Conservation (phyloP, 2,329 filamentous ascomycete species). For the Elsinoe australis region DNA sequence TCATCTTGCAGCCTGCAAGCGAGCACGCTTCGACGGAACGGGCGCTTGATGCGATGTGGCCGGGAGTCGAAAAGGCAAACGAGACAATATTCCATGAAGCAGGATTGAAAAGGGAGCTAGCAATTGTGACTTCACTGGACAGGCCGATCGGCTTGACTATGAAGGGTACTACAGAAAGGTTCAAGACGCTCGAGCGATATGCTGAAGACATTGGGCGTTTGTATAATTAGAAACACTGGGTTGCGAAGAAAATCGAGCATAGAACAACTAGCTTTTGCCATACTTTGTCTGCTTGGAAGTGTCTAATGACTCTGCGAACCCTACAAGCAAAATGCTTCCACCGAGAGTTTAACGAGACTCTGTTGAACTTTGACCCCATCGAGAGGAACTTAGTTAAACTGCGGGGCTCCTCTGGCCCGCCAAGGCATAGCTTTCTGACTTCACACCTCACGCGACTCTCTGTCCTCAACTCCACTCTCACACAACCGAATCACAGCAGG, state of each 20-base stretch:
- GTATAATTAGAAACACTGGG: not conserved
- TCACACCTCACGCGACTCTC: not conserved
- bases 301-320: no score
- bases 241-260: not conserved
- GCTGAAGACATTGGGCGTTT: constrained; percentile 13
- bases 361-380: not conserved
- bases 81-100: constrained; percentile 18
- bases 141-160: constrained; percentile 18
- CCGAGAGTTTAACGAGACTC: not conserved
- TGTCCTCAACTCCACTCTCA: not conserved
- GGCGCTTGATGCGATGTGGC: constrained; percentile 17
- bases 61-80: constrained; percentile 19
- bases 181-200: constrained; percentile 19
- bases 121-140: constrained; percentile 18
- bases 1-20: constrained; percentile 18
- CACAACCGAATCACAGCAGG: no score
- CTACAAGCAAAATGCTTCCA: no score
- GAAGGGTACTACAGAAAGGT: constrained; percentile 19
- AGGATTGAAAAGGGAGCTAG: constrained; percentile 17
- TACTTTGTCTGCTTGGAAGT: not conserved
- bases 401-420: no score
- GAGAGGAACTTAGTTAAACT: no score
- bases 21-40: not conserved
- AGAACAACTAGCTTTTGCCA: not conserved
- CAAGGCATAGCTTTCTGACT: not conserved